These are phyloP conservation scores for Sparassis latifolia DNA, from an alignment of 1,284 basidiomycete genomes.

Conservation along the genomic window DNA sequence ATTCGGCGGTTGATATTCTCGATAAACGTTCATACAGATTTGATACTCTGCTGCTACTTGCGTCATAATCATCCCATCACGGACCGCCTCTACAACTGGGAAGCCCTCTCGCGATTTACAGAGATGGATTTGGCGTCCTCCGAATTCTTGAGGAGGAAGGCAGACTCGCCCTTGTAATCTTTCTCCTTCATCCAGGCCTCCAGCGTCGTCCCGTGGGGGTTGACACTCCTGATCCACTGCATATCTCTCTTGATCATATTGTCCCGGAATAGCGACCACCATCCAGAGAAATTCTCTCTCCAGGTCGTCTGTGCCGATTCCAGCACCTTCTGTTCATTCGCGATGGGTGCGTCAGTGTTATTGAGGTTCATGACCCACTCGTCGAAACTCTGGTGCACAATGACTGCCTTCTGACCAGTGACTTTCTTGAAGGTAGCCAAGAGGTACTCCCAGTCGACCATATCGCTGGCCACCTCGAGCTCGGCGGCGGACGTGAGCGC, in stretches of 20 bases:
- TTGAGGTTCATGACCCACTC: slow-evolving; percentile 34
- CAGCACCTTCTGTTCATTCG: slow-evolving; percentile 16
- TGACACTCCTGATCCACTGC: slow-evolving; percentile 32
- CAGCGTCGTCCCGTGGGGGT: slow-evolving; percentile 22
- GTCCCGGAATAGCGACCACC: slow-evolving; percentile 36
- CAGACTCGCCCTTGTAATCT: slow-evolving; percentile 12
- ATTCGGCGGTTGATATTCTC: too few species aligned
- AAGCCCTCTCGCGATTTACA: too few species aligned
- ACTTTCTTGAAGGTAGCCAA: slow-evolving; percentile 37
- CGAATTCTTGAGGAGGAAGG: slow-evolving; percentile 11
- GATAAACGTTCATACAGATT: too few species aligned
- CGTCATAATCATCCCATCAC: too few species aligned
- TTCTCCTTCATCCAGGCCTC: slow-evolving; percentile 18
- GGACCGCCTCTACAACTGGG: too few species aligned
- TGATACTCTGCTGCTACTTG: too few species aligned
- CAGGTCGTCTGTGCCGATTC: slow-evolving; percentile 27
- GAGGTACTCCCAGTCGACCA: slow-evolving; percentile 38
- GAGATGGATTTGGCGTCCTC: slow-evolving; percentile 12
- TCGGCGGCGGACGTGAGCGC: slow-evolving; percentile 33
- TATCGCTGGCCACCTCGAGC: slow-evolving; percentile 36
- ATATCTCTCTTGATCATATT: slow-evolving; percentile 37
- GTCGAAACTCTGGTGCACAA: slow-evolving; percentile 31
- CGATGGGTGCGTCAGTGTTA: slow-evolving; percentile 29
- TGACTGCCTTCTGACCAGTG: slow-evolving; percentile 35
- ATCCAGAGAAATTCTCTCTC: slow-evolving; percentile 34